Evolutionary conservation across 2,329 filamentous ascomycete species (phyloP), one percentile per base, ranked within the genome.

Genomic region (Botrytis elliptica): DNA sequence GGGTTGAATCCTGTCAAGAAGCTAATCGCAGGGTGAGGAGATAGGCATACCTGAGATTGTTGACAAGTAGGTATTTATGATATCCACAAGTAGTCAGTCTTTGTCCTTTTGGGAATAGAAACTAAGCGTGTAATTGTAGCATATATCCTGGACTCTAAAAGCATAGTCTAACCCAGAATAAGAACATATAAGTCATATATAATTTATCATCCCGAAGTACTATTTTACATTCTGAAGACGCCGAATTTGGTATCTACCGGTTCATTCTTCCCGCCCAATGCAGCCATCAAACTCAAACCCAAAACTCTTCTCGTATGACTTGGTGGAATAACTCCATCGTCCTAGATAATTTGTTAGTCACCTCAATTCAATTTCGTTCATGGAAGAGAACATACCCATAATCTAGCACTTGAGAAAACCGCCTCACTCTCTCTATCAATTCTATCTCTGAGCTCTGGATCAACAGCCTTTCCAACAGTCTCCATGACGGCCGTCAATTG

Each of bases 401-500:
- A 83, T 75, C 95, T 88, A 8, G 96, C 95, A 46, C 91, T 94
- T 1, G 94, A 96, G 83, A 94, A 98, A 0, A 92, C 90, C 0
- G 94, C 94, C 78, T 97, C 93, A 72, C 93, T 97, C 85, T 98
- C 95, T 70, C 87, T 87, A 81, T 98, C 95, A 78, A 99, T 98
- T 64, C 95, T 87, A 59, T 89, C 90, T 83, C 92, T 93, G 75
- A 98, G 85, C 75, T 91, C 91, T 0, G 93, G 92, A 81, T 98
- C 95, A 1, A 90, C 91, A 74, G 89, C 89, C 83, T 93, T 92
- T 14, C 95, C 95, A 0, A 99, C 95, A 2, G 95, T 93, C 84
- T 94, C 93, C 96, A 99, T 98, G 75, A 99, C 96, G 6, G 92
- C 89, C 12, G 92, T 91, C 52, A 99, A 86, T 85, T 98, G 95